These are phyloP conservation scores for Claviceps africana DNA, from an alignment of 2,329 filamentous ascomycete genomes.

Conservation along the genomic window DNA sequence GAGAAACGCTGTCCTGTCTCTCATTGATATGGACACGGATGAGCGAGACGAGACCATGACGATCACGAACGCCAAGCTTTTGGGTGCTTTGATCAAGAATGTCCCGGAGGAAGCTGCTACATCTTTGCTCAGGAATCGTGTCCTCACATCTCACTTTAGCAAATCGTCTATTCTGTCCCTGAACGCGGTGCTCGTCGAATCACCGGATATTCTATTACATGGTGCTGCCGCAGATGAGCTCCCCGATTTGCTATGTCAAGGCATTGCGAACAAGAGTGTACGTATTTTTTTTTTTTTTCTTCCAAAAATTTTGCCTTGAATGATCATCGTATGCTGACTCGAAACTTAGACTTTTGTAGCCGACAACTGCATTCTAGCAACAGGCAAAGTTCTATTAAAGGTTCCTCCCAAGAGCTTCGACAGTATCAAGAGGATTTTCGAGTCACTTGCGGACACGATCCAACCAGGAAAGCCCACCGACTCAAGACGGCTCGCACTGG, in stretches of 20 bases:
- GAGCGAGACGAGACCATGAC: constrained; percentile 65
- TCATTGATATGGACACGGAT: constrained; percentile 77
- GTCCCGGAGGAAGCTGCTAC: constrained; percentile 58
- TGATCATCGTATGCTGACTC: constrained; percentile 1
- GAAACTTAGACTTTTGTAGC: constrained; percentile 56
- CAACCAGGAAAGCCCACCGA: constrained; percentile 67
- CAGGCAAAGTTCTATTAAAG: constrained; percentile 76
- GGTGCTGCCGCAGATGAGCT: constrained; percentile 57
- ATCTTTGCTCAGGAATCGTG: constrained; percentile 50
- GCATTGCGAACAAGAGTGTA: constrained; percentile 64
- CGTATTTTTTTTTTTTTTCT: constrained; percentile 17
- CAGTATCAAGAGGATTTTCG: constrained; percentile 63
- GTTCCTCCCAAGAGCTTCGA: constrained; percentile 59
- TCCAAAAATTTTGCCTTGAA: no score
- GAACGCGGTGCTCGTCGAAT: constrained; percentile 78
- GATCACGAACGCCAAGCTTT: constrained; percentile 78
- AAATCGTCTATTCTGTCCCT: constrained; percentile 72
- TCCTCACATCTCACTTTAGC: constrained; percentile 63
- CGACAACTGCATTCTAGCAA: constrained; percentile 77
- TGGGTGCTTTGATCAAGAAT: constrained; percentile 81
- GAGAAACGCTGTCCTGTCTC: constrained; percentile 65
- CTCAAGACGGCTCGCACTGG: constrained; percentile 71
- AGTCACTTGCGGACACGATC: constrained; percentile 60
- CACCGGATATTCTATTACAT: constrained; percentile 54
- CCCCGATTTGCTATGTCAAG: constrained; percentile 62